Evolutionary conservation across 805 yeast genomes (phyloP).

Genomic region (Pichia pseudocactophila): DNA sequence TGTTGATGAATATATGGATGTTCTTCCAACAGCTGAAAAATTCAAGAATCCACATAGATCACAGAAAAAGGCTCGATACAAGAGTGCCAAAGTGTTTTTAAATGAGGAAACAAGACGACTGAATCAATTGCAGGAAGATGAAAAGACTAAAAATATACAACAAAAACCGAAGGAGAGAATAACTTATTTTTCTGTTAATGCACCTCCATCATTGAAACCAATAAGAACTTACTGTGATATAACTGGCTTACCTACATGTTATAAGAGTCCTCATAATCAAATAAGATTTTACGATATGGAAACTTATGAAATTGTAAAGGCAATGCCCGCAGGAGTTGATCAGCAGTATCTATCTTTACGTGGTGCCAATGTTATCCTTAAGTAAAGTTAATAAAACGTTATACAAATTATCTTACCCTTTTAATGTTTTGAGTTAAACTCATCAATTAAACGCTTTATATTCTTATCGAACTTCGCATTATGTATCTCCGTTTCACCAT

Average conservation of each 20-base stretch:
- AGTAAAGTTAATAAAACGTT: constrained; percentile 27
- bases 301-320: constrained; percentile 65
- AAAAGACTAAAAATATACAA: constrained; percentile 4
- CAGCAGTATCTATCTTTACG: constrained; percentile 85
- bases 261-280: constrained; percentile 66
- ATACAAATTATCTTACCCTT: neutral
- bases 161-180: constrained; percentile 35
- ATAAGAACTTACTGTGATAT: constrained; percentile 83
- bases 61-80: constrained; percentile 52
- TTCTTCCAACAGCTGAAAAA: constrained; percentile 34
- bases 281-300: constrained; percentile 77
- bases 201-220: constrained; percentile 84
- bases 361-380: constrained; percentile 79
- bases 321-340: constrained; percentile 84
- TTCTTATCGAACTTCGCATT: constrained; percentile 23
- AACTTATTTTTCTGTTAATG: constrained; percentile 62
- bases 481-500: constrained; percentile 25
- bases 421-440: constrained; percentile 15
- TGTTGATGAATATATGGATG: constrained; percentile 26
- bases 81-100: constrained; percentile 62
- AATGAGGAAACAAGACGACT: constrained; percentile 72
- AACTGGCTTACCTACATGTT: constrained; percentile 76
- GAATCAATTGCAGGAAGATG: constrained; percentile 30
- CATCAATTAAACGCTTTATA: constrained; percentile 20
- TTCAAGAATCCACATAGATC: constrained; percentile 53